phyloP scores from a whole-genome alignment of 805 yeast genomes.

The Sugiyamaella chiloensis region DNA sequence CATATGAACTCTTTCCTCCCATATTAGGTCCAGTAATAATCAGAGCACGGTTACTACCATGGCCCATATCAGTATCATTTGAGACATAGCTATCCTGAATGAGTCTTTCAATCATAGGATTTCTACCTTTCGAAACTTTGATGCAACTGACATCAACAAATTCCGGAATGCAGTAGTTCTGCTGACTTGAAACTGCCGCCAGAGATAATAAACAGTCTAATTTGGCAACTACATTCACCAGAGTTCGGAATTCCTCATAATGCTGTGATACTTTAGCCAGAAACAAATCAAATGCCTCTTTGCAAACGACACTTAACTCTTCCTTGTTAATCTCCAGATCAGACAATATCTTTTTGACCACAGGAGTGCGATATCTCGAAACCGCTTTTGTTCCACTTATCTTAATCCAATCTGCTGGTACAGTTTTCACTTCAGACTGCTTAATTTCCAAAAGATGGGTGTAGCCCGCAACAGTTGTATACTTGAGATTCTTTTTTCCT shows the following conservation, averaged over 20 bases:
- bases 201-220: slow-evolving; percentile 69
- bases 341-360: slow-evolving; percentile 48
- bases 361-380: slow-evolving; percentile 70
- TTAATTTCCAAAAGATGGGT: slow-evolving; percentile 79
- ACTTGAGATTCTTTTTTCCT: slow-evolving; percentile 56
- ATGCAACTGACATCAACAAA: slow-evolving; percentile 43
- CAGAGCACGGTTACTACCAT: slow-evolving; percentile 48
- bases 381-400: slow-evolving; percentile 66
- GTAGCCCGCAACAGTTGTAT: slow-evolving; percentile 55
- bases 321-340: slow-evolving; percentile 61
- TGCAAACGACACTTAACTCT: slow-evolving; percentile 43
- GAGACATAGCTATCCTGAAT: slow-evolving; percentile 52
- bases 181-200: slow-evolving; percentile 53
- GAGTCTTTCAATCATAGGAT: slow-evolving; percentile 62
- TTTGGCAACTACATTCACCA: slow-evolving; percentile 48
- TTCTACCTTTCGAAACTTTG: slow-evolving; percentile 54
- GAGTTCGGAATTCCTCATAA: slow-evolving; percentile 37
- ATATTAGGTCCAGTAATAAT: slow-evolving; percentile 83
- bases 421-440: slow-evolving; percentile 48
- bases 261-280: slow-evolving; percentile 39
- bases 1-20: slow-evolving; percentile 84
- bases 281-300: slow-evolving; percentile 45
- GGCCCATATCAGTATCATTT: slow-evolving; percentile 55
- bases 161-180: slow-evolving; percentile 49
- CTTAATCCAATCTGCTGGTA: slow-evolving; percentile 78